Percentiles rank a stretch among this genome's conserved stretches.
Conservation (phyloP, 345 rosid species). For the Clarkia xantiana region DNA sequence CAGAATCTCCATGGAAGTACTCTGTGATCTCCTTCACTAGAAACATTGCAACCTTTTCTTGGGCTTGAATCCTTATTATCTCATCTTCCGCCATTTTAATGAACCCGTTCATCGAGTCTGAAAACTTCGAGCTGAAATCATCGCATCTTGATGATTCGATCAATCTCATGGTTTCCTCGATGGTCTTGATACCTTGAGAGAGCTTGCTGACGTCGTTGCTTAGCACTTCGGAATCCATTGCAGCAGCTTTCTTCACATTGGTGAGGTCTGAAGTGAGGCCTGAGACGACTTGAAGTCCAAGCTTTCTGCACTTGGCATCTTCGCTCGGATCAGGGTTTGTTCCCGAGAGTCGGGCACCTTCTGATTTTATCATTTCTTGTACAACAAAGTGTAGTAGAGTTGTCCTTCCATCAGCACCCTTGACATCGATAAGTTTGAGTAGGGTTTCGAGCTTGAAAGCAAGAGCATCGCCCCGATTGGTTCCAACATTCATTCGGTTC, state of each 20-base stretch:
- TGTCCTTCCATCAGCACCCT: constrained; percentile 94
- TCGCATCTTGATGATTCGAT: constrained; percentile 25
- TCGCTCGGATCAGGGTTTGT: constrained; percentile 23
- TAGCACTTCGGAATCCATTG: constrained; percentile 90
- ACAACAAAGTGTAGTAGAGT: constrained; percentile 95
- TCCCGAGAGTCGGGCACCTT: constrained; percentile 75
- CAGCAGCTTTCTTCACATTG: constrained; percentile 90
- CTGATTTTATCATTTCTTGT: constrained; percentile 84
- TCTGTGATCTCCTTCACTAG: constrained; percentile 93
- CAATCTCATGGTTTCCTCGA: constrained; percentile 36
- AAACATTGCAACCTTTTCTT: constrained; percentile 71
- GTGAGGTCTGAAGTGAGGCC: constrained; percentile 61
- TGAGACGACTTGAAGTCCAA: constrained; percentile 89
- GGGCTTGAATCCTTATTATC: constrained; percentile 77
- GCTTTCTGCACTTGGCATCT: constrained; percentile 67
- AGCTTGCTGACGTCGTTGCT: constrained; percentile 72
- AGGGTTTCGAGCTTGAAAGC: constrained; percentile 98
- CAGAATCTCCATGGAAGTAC: constrained; percentile 98
- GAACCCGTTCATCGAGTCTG: constrained; percentile 60
- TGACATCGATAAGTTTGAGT: constrained; percentile 85
- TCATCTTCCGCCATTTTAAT: constrained; percentile 63
- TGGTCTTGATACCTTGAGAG: constrained; percentile 47
- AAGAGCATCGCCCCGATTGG: constrained; percentile 93
- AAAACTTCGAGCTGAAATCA: constrained; percentile 39
- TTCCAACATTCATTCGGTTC: constrained; percentile 96